Base-by-base conservation (phyloP, 345 rosid genomes). In the Eucalyptus brandiana region DNA sequence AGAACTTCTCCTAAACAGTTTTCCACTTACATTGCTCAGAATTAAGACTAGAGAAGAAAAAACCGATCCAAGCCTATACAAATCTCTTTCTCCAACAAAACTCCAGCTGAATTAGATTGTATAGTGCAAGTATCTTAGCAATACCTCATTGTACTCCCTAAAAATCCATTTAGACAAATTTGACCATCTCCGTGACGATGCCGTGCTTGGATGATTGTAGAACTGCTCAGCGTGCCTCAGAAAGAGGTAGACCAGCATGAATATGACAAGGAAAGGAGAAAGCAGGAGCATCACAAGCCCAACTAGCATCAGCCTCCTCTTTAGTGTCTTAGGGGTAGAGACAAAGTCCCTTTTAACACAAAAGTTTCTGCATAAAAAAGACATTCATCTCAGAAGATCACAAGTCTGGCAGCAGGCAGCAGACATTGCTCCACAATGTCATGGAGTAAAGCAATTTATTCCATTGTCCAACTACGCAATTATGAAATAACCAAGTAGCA, bases 121-220 rank as follows among this genome's bases (percentile, higher is more conserved):
- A 40, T 28, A 86, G 87, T 12, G 49, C 56, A 51, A 51, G 62
- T 32, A 42, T n/a, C 65, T 47, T 51, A 60, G 15, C 40, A 56
- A 45, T 94, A 97, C 99, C 99, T 98, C 99, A 89, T 97, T 97
- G 90, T 95, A 98, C 93, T 98, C 99, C 93, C 99, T 95, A 91
- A 95, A 96, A 86, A 96, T 95, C 99, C 99, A 98, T 87, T 92
- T 96, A 80, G 99, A 96, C 93, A 97, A 93, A 94, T 98, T 98
- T 88, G 99, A 98, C 99, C 99, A 97, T 93, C 99, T 95, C 90
- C 95, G 95, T 90, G 99, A 97, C 40, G 98, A 97, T 90, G 99
- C 99, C 18, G 99, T 96, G 92, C 97, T 96, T 53, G 99, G 99
- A 94, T 97, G 99, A 93, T 98, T 95, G 92, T 96, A 98, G 88